Percentiles rank a stretch among this genome's conserved stretches.
Conservation (phyloP, 108 stramenopile species). For the Parmales sp. region DNA sequence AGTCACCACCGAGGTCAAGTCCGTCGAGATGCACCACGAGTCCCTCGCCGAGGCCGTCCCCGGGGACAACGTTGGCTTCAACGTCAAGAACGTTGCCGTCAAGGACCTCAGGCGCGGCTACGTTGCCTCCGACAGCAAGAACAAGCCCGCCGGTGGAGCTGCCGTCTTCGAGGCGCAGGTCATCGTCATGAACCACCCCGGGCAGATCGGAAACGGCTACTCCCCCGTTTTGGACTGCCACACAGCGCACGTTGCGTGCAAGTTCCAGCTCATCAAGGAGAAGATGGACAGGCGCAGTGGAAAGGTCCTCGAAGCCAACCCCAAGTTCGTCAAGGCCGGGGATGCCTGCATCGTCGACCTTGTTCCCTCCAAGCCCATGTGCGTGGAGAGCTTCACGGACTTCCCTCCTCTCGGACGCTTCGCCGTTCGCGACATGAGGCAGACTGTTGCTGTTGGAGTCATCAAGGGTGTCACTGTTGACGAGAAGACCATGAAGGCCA, state of each 20-base stretch:
- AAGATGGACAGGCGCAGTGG: slow-evolving; percentile 86
- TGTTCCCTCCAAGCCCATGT: slow-evolving; percentile 79
- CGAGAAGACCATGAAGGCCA: slow-evolving; percentile 28
- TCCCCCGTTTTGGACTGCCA: slow-evolving; percentile 89
- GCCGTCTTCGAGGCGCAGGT: slow-evolving; percentile 74
- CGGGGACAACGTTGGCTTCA: slow-evolving; percentile 93
- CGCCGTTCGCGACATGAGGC: slow-evolving; percentile 78
- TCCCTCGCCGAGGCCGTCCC: slow-evolving; percentile 61
- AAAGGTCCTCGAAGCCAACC: slow-evolving; percentile 71
- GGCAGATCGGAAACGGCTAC: slow-evolving; percentile 70
- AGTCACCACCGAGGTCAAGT: slow-evolving; percentile 67
- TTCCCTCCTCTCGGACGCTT: slow-evolving; percentile 96
- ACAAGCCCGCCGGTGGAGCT: slow-evolving; percentile 56
- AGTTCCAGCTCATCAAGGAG: slow-evolving; percentile 66
- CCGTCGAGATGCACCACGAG: slow-evolving; percentile 92
- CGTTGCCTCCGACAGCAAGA: slow-evolving; percentile 70
- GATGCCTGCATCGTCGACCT: slow-evolving; percentile 81
- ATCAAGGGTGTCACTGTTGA: slow-evolving; percentile 72
- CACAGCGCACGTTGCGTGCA: slow-evolving; percentile 92
- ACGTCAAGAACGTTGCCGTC: slow-evolving; percentile 78
- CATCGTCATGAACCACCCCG: slow-evolving; percentile 85
- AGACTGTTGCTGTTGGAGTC: slow-evolving; percentile 85
- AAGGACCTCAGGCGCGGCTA: slow-evolving; percentile 79
- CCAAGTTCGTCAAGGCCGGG: slow-evolving; percentile 73
- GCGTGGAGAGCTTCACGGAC: slow-evolving; percentile 81